phyloP scores from a whole-genome alignment of 179 eudicot species.

The Vitellaria paradoxa region DNA sequence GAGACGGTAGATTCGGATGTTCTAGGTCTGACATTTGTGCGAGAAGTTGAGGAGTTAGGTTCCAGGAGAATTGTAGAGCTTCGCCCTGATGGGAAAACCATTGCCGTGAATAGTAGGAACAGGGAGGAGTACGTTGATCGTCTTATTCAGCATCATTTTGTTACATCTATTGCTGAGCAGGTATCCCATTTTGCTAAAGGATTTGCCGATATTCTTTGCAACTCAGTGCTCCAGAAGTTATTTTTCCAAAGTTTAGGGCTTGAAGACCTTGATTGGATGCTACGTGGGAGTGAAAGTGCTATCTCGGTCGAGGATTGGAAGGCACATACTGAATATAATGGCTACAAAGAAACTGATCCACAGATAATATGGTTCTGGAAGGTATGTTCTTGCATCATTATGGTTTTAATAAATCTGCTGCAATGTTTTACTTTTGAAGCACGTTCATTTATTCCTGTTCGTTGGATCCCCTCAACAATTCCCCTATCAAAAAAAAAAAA shows the following conservation, averaged over 20 bases:
- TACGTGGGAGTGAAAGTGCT: conserved; percentile 58
- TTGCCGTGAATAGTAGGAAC: conserved; percentile 63
- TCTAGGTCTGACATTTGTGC: conserved; percentile 69
- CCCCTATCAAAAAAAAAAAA: too few relatives aligned
- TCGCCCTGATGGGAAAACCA: conserved; percentile 48
- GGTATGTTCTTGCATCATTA: conserved; percentile 40
- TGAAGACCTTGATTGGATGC: conserved; percentile 76
- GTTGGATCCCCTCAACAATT: too few relatives aligned
- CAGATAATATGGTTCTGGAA: conserved; percentile 86
- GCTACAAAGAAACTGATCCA: conserved; percentile 61
- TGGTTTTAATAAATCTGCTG: not conserved
- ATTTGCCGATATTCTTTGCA: conserved; percentile 56
- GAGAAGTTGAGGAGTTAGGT: conserved; percentile 74
- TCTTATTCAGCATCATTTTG: conserved; percentile 62
- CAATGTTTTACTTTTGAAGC: not conserved
- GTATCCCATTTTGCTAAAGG: conserved; percentile 58
- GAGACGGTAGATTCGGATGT: conserved; percentile 71
- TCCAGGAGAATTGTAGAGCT: conserved; percentile 63
- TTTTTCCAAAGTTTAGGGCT: conserved; percentile 62
- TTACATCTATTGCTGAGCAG: conserved; percentile 50
- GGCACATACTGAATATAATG: conserved; percentile 71
- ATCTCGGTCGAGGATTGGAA: conserved; percentile 77
- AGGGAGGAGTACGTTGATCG: conserved; percentile 55
- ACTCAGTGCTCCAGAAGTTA: conserved; percentile 15
- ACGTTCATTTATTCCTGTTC: too few relatives aligned